Evolutionary conservation across 805 yeast genomes (phyloP), one percentile per base, ranked within the genome.

Genomic region (Pichia occidentalis): DNA sequence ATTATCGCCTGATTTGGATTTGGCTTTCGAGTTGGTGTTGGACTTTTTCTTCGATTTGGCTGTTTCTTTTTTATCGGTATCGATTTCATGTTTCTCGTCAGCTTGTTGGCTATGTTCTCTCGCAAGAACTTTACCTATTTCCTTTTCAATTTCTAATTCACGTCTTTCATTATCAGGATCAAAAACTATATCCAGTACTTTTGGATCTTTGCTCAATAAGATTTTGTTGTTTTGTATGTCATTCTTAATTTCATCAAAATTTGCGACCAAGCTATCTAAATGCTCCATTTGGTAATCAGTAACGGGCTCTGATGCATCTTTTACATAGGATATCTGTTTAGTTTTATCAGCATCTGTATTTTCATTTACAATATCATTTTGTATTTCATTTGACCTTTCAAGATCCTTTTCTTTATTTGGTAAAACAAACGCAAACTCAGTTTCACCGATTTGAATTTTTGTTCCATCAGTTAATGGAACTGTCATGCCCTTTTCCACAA

Each of bases 371-470:
- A n/a, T 14, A 14, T 18, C 20, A 23, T 35, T 27, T 13, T 21
- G 11, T 22, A 16, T 23, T 23, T 34, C 29, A 12, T 27, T 26
- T n/a, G 32, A 16, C 16, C 19, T n/a, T n/a, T n/a, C n/a, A n/a
- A n/a, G n/a, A 8, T 40, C 43, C 8, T 20, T 24, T 8, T 41
- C 44, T 12, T 34, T 43, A 1, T 31, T 32, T 5, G 98, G 98
- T 28, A 92, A 63, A 12, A 90, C 82, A 59, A 92, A 92, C 34
- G 77, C 74, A 59, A 92, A 92, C 7, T 86, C 81, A 13, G 90
- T 85, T 52, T 86, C 95, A 11, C 97, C 97, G 27, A 92, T 85
- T 58, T 92, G 97, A 34, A 92, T 78, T 50, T 83, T 82, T 1
- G 88, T 77, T 28, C 81, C 84, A 60, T 90, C 85, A 17, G 68